Base-by-base conservation (phyloP, 2,329 filamentous ascomycete genomes). In the Atkinsonella hypoxylon region DNA sequence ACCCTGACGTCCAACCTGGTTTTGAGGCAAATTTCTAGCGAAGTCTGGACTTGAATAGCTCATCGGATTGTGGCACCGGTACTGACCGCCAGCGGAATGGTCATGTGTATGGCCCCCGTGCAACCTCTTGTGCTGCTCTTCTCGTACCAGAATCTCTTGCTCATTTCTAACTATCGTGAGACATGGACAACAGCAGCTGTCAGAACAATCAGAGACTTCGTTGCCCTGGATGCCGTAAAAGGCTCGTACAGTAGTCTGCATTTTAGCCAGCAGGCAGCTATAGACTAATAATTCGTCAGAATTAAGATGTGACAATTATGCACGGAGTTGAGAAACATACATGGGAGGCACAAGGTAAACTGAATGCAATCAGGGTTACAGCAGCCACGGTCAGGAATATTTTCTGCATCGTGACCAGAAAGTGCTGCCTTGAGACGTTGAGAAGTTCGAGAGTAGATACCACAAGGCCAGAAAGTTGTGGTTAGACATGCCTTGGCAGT, bases 211-310 rank as follows among this genome's bases (percentile, higher is more conserved):
- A 3, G 40, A 34, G 11, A 22, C 32, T 0, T 51, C 42, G 8
- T 42, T 48, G 22, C 66, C 64, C 7, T 60, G 50, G 38, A 69
- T 67, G 49, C 55, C 55, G 55, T 68, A 69, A 32, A 64, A 59
- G 2, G 57, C 41, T 20, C 67, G 64, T 50, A 68, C 57, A 2
- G 55, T 56, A 7, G 51, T 50, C 48, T 67, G 67, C 11, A 68
- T 54, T 12, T 51, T 55, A n/a, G 56, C 54, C 9, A 67, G 38
- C 6, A 64, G 50, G 38, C 51, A 54, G 13, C 61, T 60, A 46
- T 64, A 68, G 50, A 64, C 67, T 69, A 43, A 8, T 41, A 2
- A 18, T 34, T 10, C 18, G 54, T 54, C 38, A 45, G 48, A 45
- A 6, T 42, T 36, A 43, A 18, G 18, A 40, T 34, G 8, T 2